Conservation (phyloP, 2,329 filamentous ascomycete species). For the Beauveria sp. region DNA sequence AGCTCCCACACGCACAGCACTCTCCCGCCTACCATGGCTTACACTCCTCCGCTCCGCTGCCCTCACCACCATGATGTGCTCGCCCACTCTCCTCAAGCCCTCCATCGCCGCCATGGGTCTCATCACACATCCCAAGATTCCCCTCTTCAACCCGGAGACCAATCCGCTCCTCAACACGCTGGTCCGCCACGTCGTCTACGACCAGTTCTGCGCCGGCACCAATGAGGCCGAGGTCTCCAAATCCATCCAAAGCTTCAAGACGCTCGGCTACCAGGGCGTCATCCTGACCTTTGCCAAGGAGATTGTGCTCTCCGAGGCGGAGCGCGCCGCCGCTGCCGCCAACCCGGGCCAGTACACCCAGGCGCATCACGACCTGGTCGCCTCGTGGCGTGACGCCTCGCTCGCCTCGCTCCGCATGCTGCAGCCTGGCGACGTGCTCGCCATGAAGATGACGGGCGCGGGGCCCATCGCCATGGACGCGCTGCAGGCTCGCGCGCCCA, state of each 20-base stretch:
- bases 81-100: slow-evolving; percentile 17
- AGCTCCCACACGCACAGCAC: slow-evolving; percentile 8
- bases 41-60: slow-evolving; percentile 19
- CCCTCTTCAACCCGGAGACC: slow-evolving; percentile 38
- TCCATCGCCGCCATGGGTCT: slow-evolving; percentile 19
- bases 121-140: slow-evolving; percentile 24
- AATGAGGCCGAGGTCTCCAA: slow-evolving; percentile 38
- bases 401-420: slow-evolving; percentile 38
- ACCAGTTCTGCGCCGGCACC: slow-evolving; percentile 49
- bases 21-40: slow-evolving; percentile 17
- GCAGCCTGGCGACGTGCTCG: slow-evolving; percentile 44
- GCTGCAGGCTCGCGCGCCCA: slow-evolving; percentile 50
- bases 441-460: slow-evolving; percentile 66
- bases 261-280: slow-evolving; percentile 43
- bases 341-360: slow-evolving; percentile 14
- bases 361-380: slow-evolving; percentile 21
- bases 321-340: slow-evolving; percentile 14
- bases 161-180: slow-evolving; percentile 31
- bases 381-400: slow-evolving; percentile 45
- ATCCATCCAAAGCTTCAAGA: slow-evolving; percentile 37
- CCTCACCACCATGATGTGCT: slow-evolving; percentile 22
- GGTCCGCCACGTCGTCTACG: slow-evolving; percentile 40
- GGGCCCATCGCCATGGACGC: slow-evolving; percentile 59
- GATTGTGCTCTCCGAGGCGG: slow-evolving; percentile 26
- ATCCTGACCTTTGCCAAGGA: slow-evolving; percentile 47